phyloP scores from a whole-genome alignment of 176 grass and related monocot genomes.

The barley (Hordeum vulgare) region MorexV3_pseudomolecules_assembly NC_058518.1:471774633-471775132 shows the following conservation, averaged over 20 bases:
- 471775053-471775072: conserved; percentile 58
- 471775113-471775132: conserved; percentile 76
- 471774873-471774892: conserved; percentile 57
- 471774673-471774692: neutral
- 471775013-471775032: conserved; percentile 74
- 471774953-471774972: conserved; percentile 84
- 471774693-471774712: accelerated
- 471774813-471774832: conserved; percentile 61
- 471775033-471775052: conserved; percentile 74
- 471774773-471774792: neutral
- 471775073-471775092: conserved; percentile 70
- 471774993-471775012: conserved; percentile 52
- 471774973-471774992: conserved; percentile 74
- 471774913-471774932: conserved; percentile 70
- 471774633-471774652: neutral
- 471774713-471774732: neutral
- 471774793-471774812: conserved; percentile 72
- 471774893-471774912: conserved; percentile 70
- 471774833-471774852: conserved; percentile 63
- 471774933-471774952: conserved; percentile 63
- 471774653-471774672: conserved; percentile 6
- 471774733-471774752: neutral
- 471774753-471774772: neutral
- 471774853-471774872: conserved; percentile 60
- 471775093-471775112: conserved; percentile 69